phyloP scores from a whole-genome alignment of 2,329 filamentous ascomycete genomes.

The Hortaea werneckii region DNA sequence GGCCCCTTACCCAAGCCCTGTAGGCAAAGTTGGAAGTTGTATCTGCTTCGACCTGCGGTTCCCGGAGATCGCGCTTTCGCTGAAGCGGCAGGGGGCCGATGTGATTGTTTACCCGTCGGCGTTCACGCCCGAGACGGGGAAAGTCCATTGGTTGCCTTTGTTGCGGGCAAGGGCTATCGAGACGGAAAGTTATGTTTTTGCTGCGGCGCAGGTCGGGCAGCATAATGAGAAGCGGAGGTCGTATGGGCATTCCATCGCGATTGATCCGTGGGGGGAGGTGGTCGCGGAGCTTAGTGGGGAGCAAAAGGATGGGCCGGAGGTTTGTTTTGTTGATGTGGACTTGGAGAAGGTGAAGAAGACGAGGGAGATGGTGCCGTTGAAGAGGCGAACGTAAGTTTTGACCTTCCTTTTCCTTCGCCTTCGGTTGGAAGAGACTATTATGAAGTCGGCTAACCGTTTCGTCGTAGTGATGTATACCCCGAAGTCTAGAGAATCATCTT shows the following conservation, averaged over 20 bases:
- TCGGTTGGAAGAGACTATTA: conserved; percentile 7
- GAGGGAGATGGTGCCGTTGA: conserved; percentile 26
- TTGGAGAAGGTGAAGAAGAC: conserved; percentile 28
- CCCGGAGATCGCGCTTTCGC: conserved; percentile 59
- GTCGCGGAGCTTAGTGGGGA: conserved; percentile 52
- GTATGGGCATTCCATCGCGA: conserved; percentile 76
- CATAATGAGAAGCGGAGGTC: conserved; percentile 69
- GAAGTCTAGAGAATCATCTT: conserved; percentile 5
- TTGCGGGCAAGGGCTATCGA: conserved; percentile 76
- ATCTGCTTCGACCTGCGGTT: conserved; percentile 92
- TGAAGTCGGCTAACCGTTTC: background rate
- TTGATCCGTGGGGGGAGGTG: conserved; percentile 79
- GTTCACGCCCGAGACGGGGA: conserved; percentile 78
- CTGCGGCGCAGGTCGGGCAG: conserved; percentile 67
- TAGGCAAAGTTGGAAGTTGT: conserved; percentile 66
- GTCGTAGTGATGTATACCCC: conserved; percentile 22
- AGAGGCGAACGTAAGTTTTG: conserved; percentile 25
- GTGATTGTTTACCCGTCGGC: conserved; percentile 80
- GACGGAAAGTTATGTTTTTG: conserved; percentile 77
- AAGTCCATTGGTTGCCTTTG: conserved; percentile 75
- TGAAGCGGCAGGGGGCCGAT: conserved; percentile 59
- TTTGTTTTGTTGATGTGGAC: conserved; percentile 32
- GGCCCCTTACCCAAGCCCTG: conserved; percentile 58
- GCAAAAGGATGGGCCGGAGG: conserved; percentile 30
- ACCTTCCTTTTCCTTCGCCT: background rate